These are phyloP conservation scores for Rosa hybrid DNA, from an alignment of 331 rosid species.

Conservation along the genomic window DNA sequence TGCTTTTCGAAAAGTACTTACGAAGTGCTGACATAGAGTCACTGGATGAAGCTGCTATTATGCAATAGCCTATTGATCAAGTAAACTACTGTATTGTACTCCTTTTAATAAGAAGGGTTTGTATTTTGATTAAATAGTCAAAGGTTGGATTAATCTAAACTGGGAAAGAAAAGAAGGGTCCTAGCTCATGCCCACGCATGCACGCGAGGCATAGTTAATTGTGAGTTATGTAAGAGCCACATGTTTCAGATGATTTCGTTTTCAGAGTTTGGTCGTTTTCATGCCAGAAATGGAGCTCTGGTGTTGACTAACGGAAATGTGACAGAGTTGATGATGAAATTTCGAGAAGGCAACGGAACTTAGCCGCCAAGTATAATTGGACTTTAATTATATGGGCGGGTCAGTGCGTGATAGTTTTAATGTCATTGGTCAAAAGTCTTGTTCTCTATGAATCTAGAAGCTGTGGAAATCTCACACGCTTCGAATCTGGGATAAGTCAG, in stretches of 20 bases:
- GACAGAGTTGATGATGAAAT: background rate
- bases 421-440: background rate
- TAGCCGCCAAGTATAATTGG: constrained; percentile 8
- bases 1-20: constrained; percentile 63
- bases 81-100: background rate
- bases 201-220: background rate
- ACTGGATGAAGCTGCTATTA: constrained; percentile 19
- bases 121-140: background rate
- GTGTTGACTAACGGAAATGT: background rate
- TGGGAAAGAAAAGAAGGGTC: background rate
- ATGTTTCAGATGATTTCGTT: background rate
- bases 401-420: background rate
- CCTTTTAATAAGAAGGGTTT: background rate
- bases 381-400: background rate
- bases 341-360: background rate
- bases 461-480: background rate
- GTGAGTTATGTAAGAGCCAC: background rate
- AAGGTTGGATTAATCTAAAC: background rate
- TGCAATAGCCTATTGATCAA: background rate
- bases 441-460: constrained; percentile 7
- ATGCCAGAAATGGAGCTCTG: background rate
- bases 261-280: background rate
- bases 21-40: constrained; percentile 27
- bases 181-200: background rate
- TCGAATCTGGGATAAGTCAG: background rate